These are phyloP conservation scores for Aspergillus udagawae DNA, from an alignment of 2,329 filamentous ascomycete species.

Conservation along the genomic window DNA sequence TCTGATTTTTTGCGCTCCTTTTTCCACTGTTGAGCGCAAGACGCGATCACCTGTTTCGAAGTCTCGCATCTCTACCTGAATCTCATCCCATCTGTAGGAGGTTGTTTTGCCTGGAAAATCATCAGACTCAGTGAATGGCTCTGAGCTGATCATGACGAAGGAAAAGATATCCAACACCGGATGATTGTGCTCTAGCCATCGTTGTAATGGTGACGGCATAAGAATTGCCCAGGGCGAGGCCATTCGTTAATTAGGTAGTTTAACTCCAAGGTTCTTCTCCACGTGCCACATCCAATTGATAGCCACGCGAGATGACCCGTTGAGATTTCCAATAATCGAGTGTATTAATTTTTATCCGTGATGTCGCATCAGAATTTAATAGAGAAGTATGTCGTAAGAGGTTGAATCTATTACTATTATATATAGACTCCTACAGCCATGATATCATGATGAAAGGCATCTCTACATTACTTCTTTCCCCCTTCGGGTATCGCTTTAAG, in stretches of 20 bases:
- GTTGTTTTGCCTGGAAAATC: not conserved
- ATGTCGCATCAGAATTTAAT: not conserved
- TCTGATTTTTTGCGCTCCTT: not conserved
- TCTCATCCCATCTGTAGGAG: not conserved
- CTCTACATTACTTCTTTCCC: too few species aligned
- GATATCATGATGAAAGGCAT: not conserved
- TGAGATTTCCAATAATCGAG: not conserved
- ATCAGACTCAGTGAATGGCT: not conserved
- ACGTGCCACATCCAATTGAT: slow-evolving; percentile 8
- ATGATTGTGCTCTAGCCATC: not conserved
- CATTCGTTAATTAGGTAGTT: slow-evolving; percentile 2
- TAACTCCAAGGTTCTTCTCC: slow-evolving; percentile 3
- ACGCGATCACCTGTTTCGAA: not conserved
- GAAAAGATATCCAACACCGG: too few species aligned
- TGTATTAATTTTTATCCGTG: not conserved
- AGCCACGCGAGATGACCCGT: slow-evolving; percentile 10
- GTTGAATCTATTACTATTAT: not conserved
- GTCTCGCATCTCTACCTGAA: not conserved
- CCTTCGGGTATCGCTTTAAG: too few species aligned
- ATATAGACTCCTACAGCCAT: not conserved
- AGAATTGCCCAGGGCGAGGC: not conserved
- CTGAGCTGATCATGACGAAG: too few species aligned
- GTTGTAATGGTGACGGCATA: not conserved
- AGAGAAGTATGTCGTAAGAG: not conserved
- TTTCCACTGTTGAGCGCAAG: not conserved